Conservation (phyloP, 345 rosid species). For the Stellera chamaejasme region DNA sequence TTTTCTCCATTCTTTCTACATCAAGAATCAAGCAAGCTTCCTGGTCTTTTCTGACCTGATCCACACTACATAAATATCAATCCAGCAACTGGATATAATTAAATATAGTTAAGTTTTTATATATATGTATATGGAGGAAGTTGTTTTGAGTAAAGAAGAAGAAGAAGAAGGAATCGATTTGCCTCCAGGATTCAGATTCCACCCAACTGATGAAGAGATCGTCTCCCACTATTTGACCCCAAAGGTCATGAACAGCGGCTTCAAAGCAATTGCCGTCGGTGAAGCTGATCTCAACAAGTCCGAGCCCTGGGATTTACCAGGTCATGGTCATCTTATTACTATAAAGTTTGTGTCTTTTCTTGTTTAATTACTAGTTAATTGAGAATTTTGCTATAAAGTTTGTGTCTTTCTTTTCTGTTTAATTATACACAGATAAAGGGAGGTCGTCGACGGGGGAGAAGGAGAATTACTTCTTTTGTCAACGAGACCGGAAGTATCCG, state of each 20-base stretch:
- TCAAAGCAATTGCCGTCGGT: slow-evolving; percentile 52
- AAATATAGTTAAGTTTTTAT: not conserved
- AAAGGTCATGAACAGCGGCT: slow-evolving; percentile 42
- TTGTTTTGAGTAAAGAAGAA: slow-evolving; percentile 51
- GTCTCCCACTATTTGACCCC: slow-evolving; percentile 54
- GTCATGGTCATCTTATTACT: slow-evolving; percentile 25
- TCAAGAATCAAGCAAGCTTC: not conserved
- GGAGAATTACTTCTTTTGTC: slow-evolving; percentile 92
- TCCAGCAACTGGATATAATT: slow-evolving; percentile 7
- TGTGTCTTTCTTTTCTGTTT: not conserved
- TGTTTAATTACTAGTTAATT: not conserved
- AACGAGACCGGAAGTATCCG: slow-evolving; percentile 89
- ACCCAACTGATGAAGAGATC: slow-evolving; percentile 91
- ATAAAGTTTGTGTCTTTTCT: not conserved
- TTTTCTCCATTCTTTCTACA: not conserved
- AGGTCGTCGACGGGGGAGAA: slow-evolving; percentile 69
- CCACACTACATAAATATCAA: not conserved
- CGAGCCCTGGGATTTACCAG: slow-evolving; percentile 93
- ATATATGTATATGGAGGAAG: slow-evolving; percentile 34
- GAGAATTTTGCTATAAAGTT: not conserved
- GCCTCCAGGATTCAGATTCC: slow-evolving; percentile 90
- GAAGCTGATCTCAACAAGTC: slow-evolving; percentile 88
- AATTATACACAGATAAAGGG: not conserved
- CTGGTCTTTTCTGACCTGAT: not conserved
- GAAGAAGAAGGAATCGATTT: slow-evolving; percentile 47